Conservation (phyloP, 495 filamentous ascomycete species). For the Hyphodiscus hymeniophilus region DNA sequence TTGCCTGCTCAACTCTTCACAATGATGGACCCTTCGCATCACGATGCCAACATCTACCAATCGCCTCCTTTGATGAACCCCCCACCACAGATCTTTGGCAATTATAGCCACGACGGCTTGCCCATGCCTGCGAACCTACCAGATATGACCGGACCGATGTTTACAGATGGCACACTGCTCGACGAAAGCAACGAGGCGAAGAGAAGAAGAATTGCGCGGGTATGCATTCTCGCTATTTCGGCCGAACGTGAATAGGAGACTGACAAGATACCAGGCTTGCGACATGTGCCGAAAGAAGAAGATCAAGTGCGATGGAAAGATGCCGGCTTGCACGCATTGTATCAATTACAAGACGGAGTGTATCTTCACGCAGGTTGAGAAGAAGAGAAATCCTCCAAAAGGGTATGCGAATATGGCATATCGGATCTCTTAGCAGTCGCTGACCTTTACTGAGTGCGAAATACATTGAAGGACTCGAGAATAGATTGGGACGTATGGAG, state of each 20-base stretch:
- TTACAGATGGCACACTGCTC: constrained; percentile 46
- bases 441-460: constrained; percentile 57
- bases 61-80: constrained; percentile 54
- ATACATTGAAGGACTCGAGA: constrained; percentile 96
- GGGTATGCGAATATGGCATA: constrained; percentile 47
- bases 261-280: constrained; percentile 58
- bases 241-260: constrained; percentile 17
- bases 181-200: constrained; percentile 76
- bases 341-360: constrained; percentile 98
- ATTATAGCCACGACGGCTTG: constrained; percentile 51
- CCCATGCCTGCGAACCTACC: constrained; percentile 38
- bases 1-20: neutral
- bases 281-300: constrained; percentile 99
- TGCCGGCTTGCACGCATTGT: constrained; percentile 92
- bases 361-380: constrained; percentile 95
- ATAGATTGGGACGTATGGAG: constrained; percentile 90
- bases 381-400: constrained; percentile 96
- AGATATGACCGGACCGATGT: constrained; percentile 52
- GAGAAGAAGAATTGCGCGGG: constrained; percentile 85
- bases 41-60: constrained; percentile 36
- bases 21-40: constrained; percentile 9
- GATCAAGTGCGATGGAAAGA: constrained; percentile 97
- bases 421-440: constrained; percentile 4
- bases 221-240: constrained; percentile 32
- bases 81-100: constrained; percentile 64